Percentiles rank a stretch among this genome's conserved stretches.
These are phyloP conservation scores for Thielaviopsis musarum DNA, from an alignment of 2,329 filamentous ascomycete genomes.

Conservation along the genomic window DNA sequence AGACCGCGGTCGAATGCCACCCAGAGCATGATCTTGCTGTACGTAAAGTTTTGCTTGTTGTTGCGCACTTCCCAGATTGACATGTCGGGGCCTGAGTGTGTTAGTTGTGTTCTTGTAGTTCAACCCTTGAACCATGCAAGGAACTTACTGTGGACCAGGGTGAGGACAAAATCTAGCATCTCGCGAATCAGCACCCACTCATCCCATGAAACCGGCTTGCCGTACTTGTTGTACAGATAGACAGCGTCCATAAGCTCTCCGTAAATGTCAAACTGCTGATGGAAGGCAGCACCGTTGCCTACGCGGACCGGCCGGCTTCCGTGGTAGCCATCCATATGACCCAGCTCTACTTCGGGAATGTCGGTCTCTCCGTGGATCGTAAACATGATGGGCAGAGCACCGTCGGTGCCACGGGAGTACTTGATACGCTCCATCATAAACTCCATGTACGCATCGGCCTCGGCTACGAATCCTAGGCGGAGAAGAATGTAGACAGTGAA, in stretches of 20 bases:
- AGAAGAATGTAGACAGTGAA: constrained; percentile 67
- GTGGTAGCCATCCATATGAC: constrained; percentile 56
- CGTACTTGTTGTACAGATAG: constrained; percentile 66
- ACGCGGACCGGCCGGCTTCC: constrained; percentile 57
- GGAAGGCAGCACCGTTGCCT: constrained; percentile 60
- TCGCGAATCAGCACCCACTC: constrained; percentile 56
- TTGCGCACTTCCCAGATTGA: constrained; percentile 72
- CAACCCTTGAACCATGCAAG: background rate
- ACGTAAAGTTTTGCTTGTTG: constrained; percentile 59
- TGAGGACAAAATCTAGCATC: constrained; percentile 56
- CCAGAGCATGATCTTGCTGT: constrained; percentile 75
- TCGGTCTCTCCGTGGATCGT: constrained; percentile 60
- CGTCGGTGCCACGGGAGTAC: constrained; percentile 39
- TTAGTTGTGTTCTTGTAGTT: constrained; percentile 11
- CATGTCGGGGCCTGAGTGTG: constrained; percentile 48
- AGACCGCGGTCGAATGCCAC: constrained; percentile 62
- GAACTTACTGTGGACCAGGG: constrained; percentile 38
- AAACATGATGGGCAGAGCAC: constrained; percentile 64
- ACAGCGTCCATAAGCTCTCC: constrained; percentile 64
- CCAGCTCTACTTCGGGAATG: constrained; percentile 52
- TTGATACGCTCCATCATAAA: constrained; percentile 60
- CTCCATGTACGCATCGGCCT: constrained; percentile 62
- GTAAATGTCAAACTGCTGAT: constrained; percentile 66
- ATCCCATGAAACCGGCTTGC: constrained; percentile 61
- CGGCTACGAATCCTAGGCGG: constrained; percentile 56